phyloP scores from a whole-genome alignment of 1,284 basidiomycete genomes.

The Cutaneotrichosporon cutaneum region DNA sequence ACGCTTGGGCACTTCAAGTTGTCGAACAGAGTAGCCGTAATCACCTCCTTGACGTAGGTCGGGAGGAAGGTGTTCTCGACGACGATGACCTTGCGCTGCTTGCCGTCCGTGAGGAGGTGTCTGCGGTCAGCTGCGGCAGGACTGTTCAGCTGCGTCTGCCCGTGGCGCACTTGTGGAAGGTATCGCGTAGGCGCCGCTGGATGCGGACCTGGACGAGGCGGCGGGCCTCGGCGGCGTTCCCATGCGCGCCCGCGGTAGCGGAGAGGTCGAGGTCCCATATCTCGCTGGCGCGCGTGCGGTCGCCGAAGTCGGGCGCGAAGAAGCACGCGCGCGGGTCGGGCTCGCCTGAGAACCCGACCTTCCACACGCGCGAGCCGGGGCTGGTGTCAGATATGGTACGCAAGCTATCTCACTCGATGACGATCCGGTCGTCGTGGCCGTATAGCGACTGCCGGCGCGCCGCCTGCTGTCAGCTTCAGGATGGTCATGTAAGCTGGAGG shows the following conservation, averaged over 20 bases:
- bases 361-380: constrained; percentile 53
- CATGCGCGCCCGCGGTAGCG: constrained; percentile 26
- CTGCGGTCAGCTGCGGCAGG: constrained; percentile 57
- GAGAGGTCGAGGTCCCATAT: constrained; percentile 48
- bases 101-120: constrained; percentile 86
- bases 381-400: constrained; percentile 24
- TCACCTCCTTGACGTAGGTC: constrained; percentile 77
- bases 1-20: constrained; percentile 91
- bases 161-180: constrained; percentile 76
- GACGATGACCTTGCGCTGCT: constrained; percentile 86
- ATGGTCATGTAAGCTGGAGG: neutral
- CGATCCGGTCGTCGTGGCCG: constrained; percentile 53
- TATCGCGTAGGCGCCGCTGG: constrained; percentile 66
- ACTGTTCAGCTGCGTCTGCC: too few species aligned
- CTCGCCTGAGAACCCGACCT: constrained; percentile 55
- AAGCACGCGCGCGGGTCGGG: constrained; percentile 51
- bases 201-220: constrained; percentile 66
- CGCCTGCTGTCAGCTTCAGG: constrained; percentile 33
- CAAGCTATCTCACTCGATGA: constrained; percentile 48
- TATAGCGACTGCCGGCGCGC: constrained; percentile 53
- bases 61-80: constrained; percentile 87
- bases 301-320: constrained; percentile 26
- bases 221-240: constrained; percentile 65
- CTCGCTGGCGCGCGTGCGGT: constrained; percentile 24
- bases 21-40: constrained; percentile 83